Conservation (phyloP, 2,329 filamentous ascomycete species). For the Fusarium proliferatum region DNA sequence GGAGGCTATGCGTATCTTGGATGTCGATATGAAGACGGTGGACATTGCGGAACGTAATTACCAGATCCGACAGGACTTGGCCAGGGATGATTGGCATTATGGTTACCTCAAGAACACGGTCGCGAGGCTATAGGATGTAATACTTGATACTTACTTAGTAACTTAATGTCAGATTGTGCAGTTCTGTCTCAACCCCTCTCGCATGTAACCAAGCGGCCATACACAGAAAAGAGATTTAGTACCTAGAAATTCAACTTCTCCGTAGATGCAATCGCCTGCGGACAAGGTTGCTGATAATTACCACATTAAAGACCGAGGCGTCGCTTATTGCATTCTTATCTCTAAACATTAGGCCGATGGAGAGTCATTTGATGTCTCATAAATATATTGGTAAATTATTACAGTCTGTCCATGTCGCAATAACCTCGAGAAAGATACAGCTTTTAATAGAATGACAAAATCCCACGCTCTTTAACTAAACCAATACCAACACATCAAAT, state of each 20-base stretch:
- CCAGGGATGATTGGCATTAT: constrained; percentile 73
- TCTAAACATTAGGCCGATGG: fast-evolving
- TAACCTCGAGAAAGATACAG: not conserved
- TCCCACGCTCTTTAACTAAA: not conserved
- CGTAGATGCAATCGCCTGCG: not conserved
- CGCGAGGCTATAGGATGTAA: not conserved
- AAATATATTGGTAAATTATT: not conserved
- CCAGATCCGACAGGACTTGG: constrained; percentile 67
- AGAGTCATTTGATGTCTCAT: not conserved
- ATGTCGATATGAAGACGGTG: constrained; percentile 72
- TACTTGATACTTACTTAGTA: not conserved
- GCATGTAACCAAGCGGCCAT: not conserved
- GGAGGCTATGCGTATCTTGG: constrained; percentile 71
- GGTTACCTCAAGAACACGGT: constrained; percentile 25
- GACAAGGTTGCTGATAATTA: not conserved
- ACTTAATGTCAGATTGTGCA: not conserved
- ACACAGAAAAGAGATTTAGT: too few species aligned
- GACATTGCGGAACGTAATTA: constrained; percentile 79
- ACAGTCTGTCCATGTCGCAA: not conserved
- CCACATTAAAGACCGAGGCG: not conserved
- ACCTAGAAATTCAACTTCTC: too few species aligned
- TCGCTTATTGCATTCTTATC: not conserved
- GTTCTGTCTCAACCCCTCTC: not conserved
- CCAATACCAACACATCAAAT: not conserved
- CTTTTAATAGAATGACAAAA: not conserved